These are phyloP conservation scores for Debaryomyces castellii DNA, from an alignment of 805 yeast species.

Conservation along the genomic window DNA sequence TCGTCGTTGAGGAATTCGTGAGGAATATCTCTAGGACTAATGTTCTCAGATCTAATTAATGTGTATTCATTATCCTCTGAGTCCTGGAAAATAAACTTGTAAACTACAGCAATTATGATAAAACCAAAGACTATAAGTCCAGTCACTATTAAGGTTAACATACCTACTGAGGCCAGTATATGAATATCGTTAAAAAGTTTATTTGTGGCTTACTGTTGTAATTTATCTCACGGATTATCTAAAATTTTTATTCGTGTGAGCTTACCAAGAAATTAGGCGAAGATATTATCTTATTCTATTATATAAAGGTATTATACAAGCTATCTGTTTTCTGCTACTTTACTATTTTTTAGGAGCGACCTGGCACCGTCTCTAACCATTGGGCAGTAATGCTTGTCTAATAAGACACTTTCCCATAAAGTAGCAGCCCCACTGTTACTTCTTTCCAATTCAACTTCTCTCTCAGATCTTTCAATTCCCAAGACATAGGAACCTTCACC, in stretches of 20 bases:
- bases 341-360: conserved; percentile 40
- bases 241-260: conserved; percentile 1
- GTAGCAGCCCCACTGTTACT: conserved; percentile 87
- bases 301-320: conserved; percentile 1
- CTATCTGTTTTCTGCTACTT: conserved; percentile 6
- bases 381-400: conserved; percentile 84
- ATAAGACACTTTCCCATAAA: conserved; percentile 80
- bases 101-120: neutral
- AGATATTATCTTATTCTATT: neutral
- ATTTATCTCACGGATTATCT: neutral
- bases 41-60: conserved; percentile 12
- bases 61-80: conserved; percentile 8
- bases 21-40: conserved; percentile 24
- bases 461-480: conserved; percentile 50
- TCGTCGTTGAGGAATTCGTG: conserved; percentile 41
- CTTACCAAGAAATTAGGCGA: neutral
- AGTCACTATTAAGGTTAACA: neutral
- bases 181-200: neutral
- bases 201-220: neutral
- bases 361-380: conserved; percentile 67
- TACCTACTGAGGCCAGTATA: neutral
- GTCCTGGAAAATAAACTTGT: neutral
- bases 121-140: neutral
- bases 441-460: conserved; percentile 60
- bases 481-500: conserved; percentile 67